phyloP scores from a whole-genome alignment of 2,329 filamentous ascomycete species.

The Colletotrichum shisoi region DNA sequence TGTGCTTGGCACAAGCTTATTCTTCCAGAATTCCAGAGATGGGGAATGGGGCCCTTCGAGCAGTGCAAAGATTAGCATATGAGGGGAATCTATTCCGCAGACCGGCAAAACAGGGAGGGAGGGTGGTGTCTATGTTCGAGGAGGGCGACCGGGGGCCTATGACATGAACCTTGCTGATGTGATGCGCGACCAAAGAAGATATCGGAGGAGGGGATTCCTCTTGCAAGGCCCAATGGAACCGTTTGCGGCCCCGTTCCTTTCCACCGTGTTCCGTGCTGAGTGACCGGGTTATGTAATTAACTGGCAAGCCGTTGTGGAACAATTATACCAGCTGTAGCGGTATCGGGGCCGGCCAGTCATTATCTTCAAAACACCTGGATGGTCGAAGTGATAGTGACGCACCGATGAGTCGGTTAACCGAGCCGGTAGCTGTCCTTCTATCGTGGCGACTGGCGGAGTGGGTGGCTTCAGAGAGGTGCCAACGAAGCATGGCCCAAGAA shows the following conservation, averaged over 20 bases:
- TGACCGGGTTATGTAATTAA: conserved; percentile 15
- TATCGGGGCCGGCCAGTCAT: conserved; percentile 12
- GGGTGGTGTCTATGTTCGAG: conserved; percentile 19
- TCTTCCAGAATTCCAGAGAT: conserved; percentile 15
- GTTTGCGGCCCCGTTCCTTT: conserved; percentile 19
- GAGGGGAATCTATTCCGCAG: conserved; percentile 29
- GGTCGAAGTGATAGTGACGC: conserved; percentile 17
- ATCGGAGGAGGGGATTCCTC: neutral
- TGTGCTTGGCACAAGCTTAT: conserved; percentile 33
- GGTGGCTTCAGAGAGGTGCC: conserved; percentile 6
- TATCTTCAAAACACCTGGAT: conserved; percentile 23
- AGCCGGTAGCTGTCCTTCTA: conserved; percentile 15
- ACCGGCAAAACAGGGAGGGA: conserved; percentile 30
- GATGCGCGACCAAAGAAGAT: conserved; percentile 9
- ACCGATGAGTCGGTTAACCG: conserved; percentile 16
- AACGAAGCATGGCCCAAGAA: conserved; percentile 15
- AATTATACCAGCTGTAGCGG: conserved; percentile 11
- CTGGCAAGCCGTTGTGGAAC: conserved; percentile 18
- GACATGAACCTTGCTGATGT: conserved; percentile 19
- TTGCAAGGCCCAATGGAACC: neutral
- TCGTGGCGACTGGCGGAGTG: conserved; percentile 18
- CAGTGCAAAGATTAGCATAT: conserved; percentile 26
- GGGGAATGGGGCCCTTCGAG: conserved; percentile 17
- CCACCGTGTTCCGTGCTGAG: neutral
- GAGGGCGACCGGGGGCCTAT: conserved; percentile 10